Conservation (phyloP, 1,284 basidiomycete genomes). For the Coriolopsis trogii region DNA sequence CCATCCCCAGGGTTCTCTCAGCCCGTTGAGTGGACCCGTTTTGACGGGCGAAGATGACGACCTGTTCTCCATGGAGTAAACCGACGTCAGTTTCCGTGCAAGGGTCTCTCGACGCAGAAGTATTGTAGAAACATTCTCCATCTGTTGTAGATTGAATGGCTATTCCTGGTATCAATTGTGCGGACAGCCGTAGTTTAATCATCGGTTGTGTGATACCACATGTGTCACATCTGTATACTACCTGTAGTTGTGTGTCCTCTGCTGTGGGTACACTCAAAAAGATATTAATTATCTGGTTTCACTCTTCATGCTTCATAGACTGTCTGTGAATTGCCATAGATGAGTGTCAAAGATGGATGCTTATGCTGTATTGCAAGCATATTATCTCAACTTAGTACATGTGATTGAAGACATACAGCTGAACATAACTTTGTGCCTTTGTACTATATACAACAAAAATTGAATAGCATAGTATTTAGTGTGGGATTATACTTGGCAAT, state of each 20-base stretch:
- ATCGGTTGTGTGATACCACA: slow-evolving; percentile 11
- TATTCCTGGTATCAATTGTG: slow-evolving; percentile 4
- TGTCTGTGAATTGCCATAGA: too few species aligned
- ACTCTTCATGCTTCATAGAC: too few species aligned
- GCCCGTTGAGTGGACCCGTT: slow-evolving; percentile 61
- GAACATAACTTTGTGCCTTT: too few species aligned
- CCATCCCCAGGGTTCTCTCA: slow-evolving; percentile 42
- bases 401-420: too few species aligned
- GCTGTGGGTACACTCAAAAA: not conserved
- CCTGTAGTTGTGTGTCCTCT: not conserved
- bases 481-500: too few species aligned
- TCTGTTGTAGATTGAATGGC: slow-evolving; percentile 12
- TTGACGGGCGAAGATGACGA: slow-evolving; percentile 64
- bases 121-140: slow-evolving; percentile 9
- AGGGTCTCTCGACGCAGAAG: not conserved
- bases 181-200: slow-evolving; percentile 12
- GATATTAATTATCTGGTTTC: not conserved
- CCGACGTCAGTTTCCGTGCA: not conserved
- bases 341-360: too few species aligned
- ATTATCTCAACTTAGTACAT: too few species aligned
- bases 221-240: slow-evolving; percentile 5
- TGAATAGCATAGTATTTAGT: too few species aligned
- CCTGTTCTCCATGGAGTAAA: slow-evolving; percentile 64
- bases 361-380: too few species aligned
- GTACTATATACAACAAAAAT: too few species aligned